Percentiles rank a stretch among this genome's conserved stretches.
Conservation (phyloP, 2,329 filamentous ascomycete species). For the Beauveria varroae region DNA sequence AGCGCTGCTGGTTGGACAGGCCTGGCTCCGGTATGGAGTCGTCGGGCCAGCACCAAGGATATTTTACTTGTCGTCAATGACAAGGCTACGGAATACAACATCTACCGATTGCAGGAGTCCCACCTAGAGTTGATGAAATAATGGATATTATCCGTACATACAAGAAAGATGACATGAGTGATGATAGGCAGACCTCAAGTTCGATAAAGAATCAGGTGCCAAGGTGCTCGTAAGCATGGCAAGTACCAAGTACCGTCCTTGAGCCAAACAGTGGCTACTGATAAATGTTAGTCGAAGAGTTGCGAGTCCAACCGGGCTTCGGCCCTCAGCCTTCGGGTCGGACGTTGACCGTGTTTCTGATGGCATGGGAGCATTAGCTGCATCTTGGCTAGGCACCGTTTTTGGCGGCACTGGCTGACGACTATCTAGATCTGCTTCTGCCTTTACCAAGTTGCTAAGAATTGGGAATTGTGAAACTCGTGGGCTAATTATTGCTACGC, state of each 20-base stretch:
- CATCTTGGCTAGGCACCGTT: neutral
- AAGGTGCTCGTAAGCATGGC: neutral
- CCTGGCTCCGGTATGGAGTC: neutral
- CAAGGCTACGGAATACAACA: neutral
- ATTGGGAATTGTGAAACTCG: neutral
- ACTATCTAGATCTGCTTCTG: neutral
- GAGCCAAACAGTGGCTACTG: neutral
- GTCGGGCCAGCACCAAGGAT: neutral
- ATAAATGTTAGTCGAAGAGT: neutral
- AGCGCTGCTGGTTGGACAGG: neutral
- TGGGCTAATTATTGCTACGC: no score
- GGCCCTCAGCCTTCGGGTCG: neutral
- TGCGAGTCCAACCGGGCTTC: neutral
- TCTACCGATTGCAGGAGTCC: neutral
- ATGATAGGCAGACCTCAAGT: neutral
- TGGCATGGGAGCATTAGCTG: neutral
- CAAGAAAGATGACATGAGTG: neutral
- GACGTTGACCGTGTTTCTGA: constrained; percentile 4
- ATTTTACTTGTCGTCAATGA: neutral
- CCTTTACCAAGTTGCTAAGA: no score
- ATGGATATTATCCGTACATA: neutral
- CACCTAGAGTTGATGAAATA: neutral
- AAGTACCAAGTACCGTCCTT: neutral
- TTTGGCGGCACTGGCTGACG: neutral
- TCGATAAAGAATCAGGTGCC: neutral